phyloP scores from a whole-genome alignment of 306 rosid species.

The Ammopiptanthus mongolicus region DNA sequence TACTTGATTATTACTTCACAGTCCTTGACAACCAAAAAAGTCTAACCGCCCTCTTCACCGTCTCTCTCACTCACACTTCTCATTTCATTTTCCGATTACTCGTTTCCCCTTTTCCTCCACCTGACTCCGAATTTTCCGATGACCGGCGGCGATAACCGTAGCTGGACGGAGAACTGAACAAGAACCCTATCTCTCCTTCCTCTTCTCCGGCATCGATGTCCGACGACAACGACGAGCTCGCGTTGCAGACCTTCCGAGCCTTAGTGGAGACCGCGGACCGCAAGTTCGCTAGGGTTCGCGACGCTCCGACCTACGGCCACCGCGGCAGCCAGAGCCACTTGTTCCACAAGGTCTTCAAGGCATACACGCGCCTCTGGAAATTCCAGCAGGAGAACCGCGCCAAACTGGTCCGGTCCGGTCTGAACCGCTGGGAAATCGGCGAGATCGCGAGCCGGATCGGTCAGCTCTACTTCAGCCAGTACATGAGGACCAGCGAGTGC shows the following conservation, averaged over 20 bases:
- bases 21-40: conserved; percentile 22
- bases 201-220: conserved; percentile 42
- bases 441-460: conserved; percentile 99
- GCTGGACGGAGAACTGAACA: conserved; percentile 30
- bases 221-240: conserved; percentile 45
- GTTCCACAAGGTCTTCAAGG: conserved; percentile 90
- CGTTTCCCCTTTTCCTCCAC: not conserved
- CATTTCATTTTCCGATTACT: conserved; percentile 11
- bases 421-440: conserved; percentile 97
- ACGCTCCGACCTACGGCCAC: conserved; percentile 72
- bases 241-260: conserved; percentile 67
- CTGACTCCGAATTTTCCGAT: conserved; percentile 40
- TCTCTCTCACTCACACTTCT: conserved; percentile 6
- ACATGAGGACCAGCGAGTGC: conserved; percentile 84
- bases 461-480: conserved; percentile 93
- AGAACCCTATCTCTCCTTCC: not conserved
- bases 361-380: conserved; percentile 86
- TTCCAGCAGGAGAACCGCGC: conserved; percentile 81
- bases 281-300: conserved; percentile 90
- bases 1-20: not conserved
- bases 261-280: conserved; percentile 89
- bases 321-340: conserved; percentile 56
- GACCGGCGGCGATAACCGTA: conserved; percentile 35
- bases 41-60: conserved; percentile 31
- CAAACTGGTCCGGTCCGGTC: conserved; percentile 68